These are phyloP conservation scores for Penicillium occitanis DNA, from an alignment of 2,329 filamentous ascomycete species.

Conservation along the genomic window DNA sequence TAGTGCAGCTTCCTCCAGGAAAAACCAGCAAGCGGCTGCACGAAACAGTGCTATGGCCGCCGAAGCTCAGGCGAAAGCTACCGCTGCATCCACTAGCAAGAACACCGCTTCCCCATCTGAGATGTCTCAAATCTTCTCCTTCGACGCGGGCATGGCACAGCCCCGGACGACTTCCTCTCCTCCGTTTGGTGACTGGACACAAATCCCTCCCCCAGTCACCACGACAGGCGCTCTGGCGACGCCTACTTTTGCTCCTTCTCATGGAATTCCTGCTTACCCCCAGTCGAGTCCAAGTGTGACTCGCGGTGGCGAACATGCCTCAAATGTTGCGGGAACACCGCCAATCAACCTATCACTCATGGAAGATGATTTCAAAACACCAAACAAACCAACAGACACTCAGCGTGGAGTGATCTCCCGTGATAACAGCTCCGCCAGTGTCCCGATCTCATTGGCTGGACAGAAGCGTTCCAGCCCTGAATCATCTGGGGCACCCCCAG, in stretches of 20 bases:
- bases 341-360: constrained; percentile 58
- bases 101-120: constrained; percentile 37
- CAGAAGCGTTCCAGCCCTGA: constrained; percentile 33
- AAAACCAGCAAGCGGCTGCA: constrained; percentile 48
- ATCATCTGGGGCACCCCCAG: constrained; percentile 32
- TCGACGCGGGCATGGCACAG: constrained; percentile 32
- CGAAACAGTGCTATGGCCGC: constrained; percentile 19
- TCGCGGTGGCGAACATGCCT: constrained; percentile 33
- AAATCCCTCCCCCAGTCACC: constrained; percentile 32
- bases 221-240: constrained; percentile 24
- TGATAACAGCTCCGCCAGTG: constrained; percentile 26
- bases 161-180: constrained; percentile 27
- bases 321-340: constrained; percentile 44
- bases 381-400: constrained; percentile 25
- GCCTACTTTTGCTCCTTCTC: constrained; percentile 26
- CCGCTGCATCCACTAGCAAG: constrained; percentile 26
- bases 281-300: constrained; percentile 55
- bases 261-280: constrained; percentile 43
- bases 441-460: constrained; percentile 14
- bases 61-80: constrained; percentile 43
- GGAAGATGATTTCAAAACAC: constrained; percentile 54
- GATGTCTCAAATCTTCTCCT: constrained; percentile 23
- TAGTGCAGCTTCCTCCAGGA: constrained; percentile 74
- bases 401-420: constrained; percentile 20
- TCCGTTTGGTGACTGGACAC: constrained; percentile 39